Percentiles rank a stretch among this genome's conserved stretches.
phyloP scores from a whole-genome alignment of 2,329 filamentous ascomycete species.

The Botrytis aclada region DNA sequence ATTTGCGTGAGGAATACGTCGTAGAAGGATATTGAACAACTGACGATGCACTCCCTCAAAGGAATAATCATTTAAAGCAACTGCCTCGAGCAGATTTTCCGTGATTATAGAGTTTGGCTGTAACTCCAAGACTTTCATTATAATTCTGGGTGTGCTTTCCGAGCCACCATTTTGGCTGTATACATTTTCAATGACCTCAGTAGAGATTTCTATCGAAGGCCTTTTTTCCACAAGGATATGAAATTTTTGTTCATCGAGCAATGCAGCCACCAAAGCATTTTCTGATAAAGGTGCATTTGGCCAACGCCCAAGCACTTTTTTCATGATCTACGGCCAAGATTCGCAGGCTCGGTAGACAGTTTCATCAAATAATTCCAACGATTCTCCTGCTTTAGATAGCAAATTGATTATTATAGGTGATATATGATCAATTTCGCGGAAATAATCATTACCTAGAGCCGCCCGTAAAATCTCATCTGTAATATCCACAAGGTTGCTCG shows the following conservation, averaged over 20 bases:
- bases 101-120: not conserved
- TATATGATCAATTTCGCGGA: not conserved
- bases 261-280: not conserved
- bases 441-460: not conserved
- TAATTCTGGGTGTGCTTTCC: not conserved
- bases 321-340: not conserved
- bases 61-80: no score
- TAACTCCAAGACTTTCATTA: not conserved
- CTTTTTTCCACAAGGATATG: not conserved
- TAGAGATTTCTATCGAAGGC: not conserved
- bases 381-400: not conserved
- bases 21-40: not conserved
- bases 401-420: not conserved
- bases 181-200: not conserved
- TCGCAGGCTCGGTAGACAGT: not conserved
- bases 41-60: not conserved
- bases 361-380: not conserved
- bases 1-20: not conserved
- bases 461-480: not conserved
- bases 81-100: not conserved
- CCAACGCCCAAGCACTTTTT: not conserved
- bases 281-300: not conserved
- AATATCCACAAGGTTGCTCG: not conserved
- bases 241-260: not conserved
- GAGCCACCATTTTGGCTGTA: rapidly evolving